phyloP scores from a whole-genome alignment of 208 protist species.

The Trypanosoma cruzi region DNA sequence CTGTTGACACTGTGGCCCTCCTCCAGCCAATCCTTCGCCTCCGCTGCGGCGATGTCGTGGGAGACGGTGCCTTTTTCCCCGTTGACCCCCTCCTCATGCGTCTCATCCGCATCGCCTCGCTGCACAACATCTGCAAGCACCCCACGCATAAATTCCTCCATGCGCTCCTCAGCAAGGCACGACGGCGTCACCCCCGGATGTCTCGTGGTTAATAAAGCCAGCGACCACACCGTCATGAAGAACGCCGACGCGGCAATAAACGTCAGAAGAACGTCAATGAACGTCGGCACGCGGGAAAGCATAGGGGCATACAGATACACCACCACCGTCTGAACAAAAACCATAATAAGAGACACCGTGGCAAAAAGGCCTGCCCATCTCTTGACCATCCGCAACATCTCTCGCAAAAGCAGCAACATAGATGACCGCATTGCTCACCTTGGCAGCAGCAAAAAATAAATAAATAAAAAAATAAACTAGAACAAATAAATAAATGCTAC shows the following conservation, averaged over 20 bases:
- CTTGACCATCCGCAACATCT: not conserved
- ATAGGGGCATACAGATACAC: not conserved
- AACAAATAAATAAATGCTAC: too few species aligned
- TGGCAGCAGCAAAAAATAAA: too few species aligned
- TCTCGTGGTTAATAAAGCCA: slow-evolving; percentile 10
- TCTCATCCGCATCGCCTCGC: not conserved
- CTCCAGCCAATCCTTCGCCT: not conserved
- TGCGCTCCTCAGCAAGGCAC: slow-evolving; percentile 37
- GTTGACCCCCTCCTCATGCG: not conserved
- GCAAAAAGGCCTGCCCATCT: not conserved
- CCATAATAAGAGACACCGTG: not conserved
- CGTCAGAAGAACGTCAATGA: not conserved
- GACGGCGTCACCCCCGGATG: slow-evolving; percentile 36
- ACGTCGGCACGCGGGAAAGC: not conserved
- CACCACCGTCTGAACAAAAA: not conserved
- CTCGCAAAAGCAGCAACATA: not conserved
- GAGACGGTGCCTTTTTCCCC: not conserved
- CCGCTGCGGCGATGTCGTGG: not conserved
- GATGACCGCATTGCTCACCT: not conserved
- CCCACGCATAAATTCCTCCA: slow-evolving; percentile 47
- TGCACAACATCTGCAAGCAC: slow-evolving; percentile 27
- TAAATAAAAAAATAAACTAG: too few species aligned
- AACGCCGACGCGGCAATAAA: not conserved
- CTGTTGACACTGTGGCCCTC: not conserved
- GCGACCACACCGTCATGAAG: slow-evolving; percentile 8